Conservation (phyloP, 1,284 basidiomycete genomes). For the Ganoderma sp. region DNA sequence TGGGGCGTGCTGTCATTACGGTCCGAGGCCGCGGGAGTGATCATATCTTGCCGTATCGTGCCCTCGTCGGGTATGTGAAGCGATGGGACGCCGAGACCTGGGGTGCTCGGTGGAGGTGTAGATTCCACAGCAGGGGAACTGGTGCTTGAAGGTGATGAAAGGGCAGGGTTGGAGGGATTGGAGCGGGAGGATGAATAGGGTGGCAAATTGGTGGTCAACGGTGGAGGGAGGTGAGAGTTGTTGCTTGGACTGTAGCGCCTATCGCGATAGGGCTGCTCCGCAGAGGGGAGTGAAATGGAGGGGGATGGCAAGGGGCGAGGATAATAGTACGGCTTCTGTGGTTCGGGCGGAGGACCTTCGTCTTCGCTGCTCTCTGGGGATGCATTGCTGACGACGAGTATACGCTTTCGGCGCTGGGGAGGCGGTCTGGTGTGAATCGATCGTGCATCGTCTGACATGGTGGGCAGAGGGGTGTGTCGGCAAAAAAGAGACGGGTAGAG, state of each 20-base stretch:
- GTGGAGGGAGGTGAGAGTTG: slow-evolving; percentile 41
- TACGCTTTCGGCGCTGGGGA: slow-evolving; percentile 34
- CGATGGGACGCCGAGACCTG: slow-evolving; percentile 53
- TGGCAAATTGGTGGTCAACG: slow-evolving; percentile 47
- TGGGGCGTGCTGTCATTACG: slow-evolving; percentile 35
- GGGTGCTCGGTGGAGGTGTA: slow-evolving; percentile 70
- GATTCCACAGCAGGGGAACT: slow-evolving; percentile 64
- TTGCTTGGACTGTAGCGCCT: slow-evolving; percentile 29
- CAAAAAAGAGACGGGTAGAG: slow-evolving; percentile 6
- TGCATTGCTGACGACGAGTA: slow-evolving; percentile 66
- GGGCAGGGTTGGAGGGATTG: slow-evolving; percentile 55
- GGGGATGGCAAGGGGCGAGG: slow-evolving; percentile 39
- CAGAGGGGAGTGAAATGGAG: slow-evolving; percentile 28
- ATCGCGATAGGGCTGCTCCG: slow-evolving; percentile 20
- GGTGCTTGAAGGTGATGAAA: slow-evolving; percentile 70
- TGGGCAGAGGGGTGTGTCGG: slow-evolving; percentile 31
- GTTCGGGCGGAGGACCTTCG: slow-evolving; percentile 41
- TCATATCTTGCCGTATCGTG: slow-evolving; percentile 43
- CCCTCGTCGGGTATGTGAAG: slow-evolving; percentile 49
- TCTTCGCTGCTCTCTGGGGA: slow-evolving; percentile 58
- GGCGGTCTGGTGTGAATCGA: slow-evolving; percentile 37
- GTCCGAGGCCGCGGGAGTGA: slow-evolving; percentile 37
- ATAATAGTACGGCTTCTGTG: slow-evolving; percentile 29
- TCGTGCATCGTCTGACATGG: slow-evolving; percentile 51
- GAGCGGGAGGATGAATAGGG: slow-evolving; percentile 47